These are phyloP conservation scores for Geotrichum histeridarum DNA, from an alignment of 1,139 yeast genomes.

Conservation along the genomic window DNA sequence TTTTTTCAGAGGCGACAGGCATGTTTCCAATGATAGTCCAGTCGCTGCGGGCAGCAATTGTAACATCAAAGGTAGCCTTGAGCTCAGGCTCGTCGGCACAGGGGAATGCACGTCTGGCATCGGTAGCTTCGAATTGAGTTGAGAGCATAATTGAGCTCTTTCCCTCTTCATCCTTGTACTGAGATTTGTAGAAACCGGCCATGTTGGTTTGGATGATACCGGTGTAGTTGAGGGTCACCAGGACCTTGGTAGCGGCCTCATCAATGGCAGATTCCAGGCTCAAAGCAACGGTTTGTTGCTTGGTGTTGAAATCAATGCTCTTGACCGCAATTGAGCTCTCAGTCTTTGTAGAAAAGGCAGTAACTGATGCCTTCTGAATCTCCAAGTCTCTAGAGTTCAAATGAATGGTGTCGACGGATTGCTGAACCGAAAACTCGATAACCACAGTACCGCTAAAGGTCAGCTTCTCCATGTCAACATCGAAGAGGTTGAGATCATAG, in stretches of 20 bases:
- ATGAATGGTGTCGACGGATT: conserved; percentile 31
- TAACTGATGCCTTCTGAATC: conserved; percentile 22
- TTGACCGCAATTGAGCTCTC: conserved; percentile 25
- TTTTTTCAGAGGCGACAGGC: conserved; percentile 58
- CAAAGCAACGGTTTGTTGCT: conserved; percentile 36
- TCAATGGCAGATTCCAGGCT: conserved; percentile 29
- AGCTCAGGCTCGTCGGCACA: conserved; percentile 83
- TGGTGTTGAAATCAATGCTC: conserved; percentile 26
- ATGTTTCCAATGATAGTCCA: conserved; percentile 73
- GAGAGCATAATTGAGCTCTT: conserved; percentile 62
- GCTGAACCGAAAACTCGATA: conserved; percentile 46
- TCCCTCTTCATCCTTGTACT: conserved; percentile 54
- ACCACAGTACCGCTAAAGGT: conserved; percentile 50
- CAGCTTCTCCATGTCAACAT: conserved; percentile 45
- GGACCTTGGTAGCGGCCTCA: conserved; percentile 27
- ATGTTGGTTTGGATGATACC: conserved; percentile 58
- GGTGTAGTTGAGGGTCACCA: conserved; percentile 41
- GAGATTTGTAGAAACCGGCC: conserved; percentile 84
- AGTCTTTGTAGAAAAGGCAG: conserved; percentile 25
- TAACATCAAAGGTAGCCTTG: conserved; percentile 71
- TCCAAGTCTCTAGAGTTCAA: conserved; percentile 32
- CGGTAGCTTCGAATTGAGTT: conserved; percentile 87
- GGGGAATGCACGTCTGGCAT: conserved; percentile 87
- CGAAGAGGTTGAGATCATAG: conserved; percentile 39
- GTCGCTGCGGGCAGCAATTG: conserved; percentile 53